Percentiles rank a stretch among this genome's conserved stretches.
Evolutionary conservation across 2,329 filamentous ascomycete genomes (phyloP).

Genomic region (Trichoderma koningii): DNA sequence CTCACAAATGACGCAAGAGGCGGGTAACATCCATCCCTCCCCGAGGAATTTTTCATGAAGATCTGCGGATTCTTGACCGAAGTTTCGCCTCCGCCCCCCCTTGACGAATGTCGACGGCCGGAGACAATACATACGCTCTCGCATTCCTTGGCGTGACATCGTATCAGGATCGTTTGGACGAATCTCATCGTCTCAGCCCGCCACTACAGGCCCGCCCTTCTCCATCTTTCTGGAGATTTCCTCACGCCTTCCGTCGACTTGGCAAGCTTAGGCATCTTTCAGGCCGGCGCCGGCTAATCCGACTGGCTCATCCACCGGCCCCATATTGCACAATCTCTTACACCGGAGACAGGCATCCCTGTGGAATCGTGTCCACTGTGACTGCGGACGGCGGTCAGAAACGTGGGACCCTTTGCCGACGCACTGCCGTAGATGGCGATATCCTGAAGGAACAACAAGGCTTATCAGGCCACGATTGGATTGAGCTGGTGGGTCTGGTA

Average conservation of each 20-base stretch:
- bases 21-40: conserved; percentile 1
- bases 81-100: conserved; percentile 10
- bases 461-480: neutral
- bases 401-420: neutral
- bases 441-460: neutral
- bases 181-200: conserved; percentile 14
- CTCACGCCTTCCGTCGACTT: neutral
- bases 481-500: neutral
- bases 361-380: conserved; percentile 8
- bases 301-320: conserved; percentile 15
- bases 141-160: conserved; percentile 13
- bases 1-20: conserved; percentile 15
- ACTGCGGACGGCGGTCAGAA: conserved; percentile 5
- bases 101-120: neutral
- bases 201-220: conserved; percentile 12
- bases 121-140: conserved; percentile 4
- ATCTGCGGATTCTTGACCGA: conserved; percentile 17
- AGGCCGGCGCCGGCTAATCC: conserved; percentile 17
- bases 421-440: conserved; percentile 9
- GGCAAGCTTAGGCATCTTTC: neutral
- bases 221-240: conserved; percentile 9
- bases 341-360: neutral
- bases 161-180: neutral
- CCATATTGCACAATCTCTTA: conserved; percentile 20
- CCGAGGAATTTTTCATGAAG: conserved; percentile 10